Evolutionary conservation across 163 green algal genomes (phyloP), one percentile per base, ranked within the genome.

Genomic region (Volvox carteri): DNA sequence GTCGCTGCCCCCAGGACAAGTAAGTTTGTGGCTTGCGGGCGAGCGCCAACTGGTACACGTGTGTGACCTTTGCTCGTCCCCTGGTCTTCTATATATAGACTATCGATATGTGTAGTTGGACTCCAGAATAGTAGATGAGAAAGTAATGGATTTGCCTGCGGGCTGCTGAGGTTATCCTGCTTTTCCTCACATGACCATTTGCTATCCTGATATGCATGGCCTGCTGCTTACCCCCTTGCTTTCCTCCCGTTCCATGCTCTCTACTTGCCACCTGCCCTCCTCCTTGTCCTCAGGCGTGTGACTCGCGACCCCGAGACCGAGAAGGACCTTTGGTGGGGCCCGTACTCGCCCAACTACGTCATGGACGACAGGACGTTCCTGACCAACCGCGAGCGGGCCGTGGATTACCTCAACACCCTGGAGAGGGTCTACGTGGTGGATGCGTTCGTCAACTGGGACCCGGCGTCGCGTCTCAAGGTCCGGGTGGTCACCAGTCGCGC

Each of bases 321-420:
- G 86, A 89, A 93, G 37, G 95, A 98, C 89, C 91, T 99, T 48
- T 99, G 97, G 97, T 99, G 97, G 95, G 95, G 90, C 30, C 73
- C 89, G 35, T 94, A 94, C 74, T 95, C 92, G 11, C 96, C 96
- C 88, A 99, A 99, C 90, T 96, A 93, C 73, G 95, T 97, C 75
- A 98, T 98, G 95, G 96, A 98, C 68, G 96, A 97, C 84, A 81
- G 92, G 73, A 96, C 95, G 11, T 99, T 99, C 91, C 83, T 97
- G 19, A 89, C 96, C 67, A 98, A 98, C 89, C 90, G 97, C 14
- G 95, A 98, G 90, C 84, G 84, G 48, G 84, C 95, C 2, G 93
- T 99, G 21, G 95, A 97, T 85, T 99, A 98, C 93, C 93, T 99
- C 33, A 98, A 98, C 93, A 97, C 94, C 56, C 90, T 97, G 73